Percentiles rank a stretch among this genome's conserved stretches.
phyloP scores from a whole-genome alignment of 2,329 filamentous ascomycete genomes.

The Sordariomycetes sp. region DNA sequence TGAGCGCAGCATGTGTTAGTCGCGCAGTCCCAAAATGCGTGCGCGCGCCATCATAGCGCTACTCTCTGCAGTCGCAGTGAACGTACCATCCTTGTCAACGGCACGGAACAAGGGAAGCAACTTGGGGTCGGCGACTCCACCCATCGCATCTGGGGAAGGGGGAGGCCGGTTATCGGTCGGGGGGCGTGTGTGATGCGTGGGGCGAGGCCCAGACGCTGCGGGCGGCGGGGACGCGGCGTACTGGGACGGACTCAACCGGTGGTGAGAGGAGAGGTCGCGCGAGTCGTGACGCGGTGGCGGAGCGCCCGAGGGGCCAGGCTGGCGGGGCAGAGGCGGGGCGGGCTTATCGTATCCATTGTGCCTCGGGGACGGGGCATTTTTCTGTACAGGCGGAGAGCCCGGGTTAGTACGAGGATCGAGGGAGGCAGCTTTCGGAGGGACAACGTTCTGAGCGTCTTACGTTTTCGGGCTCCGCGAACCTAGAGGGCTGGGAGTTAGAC shows the following conservation, averaged over 20 bases:
- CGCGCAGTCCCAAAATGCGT: not conserved
- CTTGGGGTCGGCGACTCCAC: slow-evolving; percentile 50
- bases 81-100: slow-evolving; percentile 72
- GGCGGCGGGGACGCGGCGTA: slow-evolving; percentile 43
- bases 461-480: slow-evolving; percentile 41
- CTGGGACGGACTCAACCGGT: slow-evolving; percentile 11
- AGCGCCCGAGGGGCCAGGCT: slow-evolving; percentile 9
- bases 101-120: slow-evolving; percentile 80
- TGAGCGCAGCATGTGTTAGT: slow-evolving; percentile 15
- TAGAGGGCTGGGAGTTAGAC: slow-evolving; percentile 12
- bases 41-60: not conserved
- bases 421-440: not conserved
- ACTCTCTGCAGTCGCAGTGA: not conserved
- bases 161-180: slow-evolving; percentile 52
- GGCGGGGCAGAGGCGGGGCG: slow-evolving; percentile 8
- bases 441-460: slow-evolving; percentile 14
- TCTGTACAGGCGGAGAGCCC: not conserved
- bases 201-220: slow-evolving; percentile 27
- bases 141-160: slow-evolving; percentile 44
- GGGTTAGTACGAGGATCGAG: not conserved
- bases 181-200: slow-evolving; percentile 35
- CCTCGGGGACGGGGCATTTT: slow-evolving; percentile 15
- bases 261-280: slow-evolving; percentile 2
- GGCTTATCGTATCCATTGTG: slow-evolving; percentile 12
- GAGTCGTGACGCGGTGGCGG: slow-evolving; percentile 7